phyloP scores from a whole-genome alignment of 495 filamentous ascomycete genomes.

The Acidomyces sp. region DNA sequence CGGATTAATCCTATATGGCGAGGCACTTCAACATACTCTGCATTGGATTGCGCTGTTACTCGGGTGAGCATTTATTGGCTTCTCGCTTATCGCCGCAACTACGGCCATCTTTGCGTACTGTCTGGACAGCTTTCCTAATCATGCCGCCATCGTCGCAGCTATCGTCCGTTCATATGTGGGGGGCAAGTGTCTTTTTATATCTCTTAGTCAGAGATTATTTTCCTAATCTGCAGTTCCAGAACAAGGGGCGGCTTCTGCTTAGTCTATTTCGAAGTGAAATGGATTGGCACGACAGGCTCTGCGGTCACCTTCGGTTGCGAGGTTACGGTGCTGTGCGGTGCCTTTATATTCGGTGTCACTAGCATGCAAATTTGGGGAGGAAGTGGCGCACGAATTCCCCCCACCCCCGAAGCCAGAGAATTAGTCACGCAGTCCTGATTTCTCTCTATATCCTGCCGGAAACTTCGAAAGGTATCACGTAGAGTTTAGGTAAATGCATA shows the following conservation, averaged over 20 bases:
- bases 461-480: too few species aligned
- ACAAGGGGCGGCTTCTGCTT: constrained; percentile 36
- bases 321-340: constrained; percentile 16
- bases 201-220: too few species aligned
- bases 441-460: too few species aligned
- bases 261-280: constrained; percentile 36
- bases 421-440: too few species aligned
- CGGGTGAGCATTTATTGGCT: constrained; percentile 21
- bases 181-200: constrained; percentile 22
- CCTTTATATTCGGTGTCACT: background rate
- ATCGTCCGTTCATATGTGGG: constrained; percentile 3
- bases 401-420: background rate
- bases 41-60: constrained; percentile 16
- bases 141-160: constrained; percentile 27
- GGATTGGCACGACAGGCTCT: constrained; percentile 32
- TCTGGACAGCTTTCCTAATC: constrained; percentile 34
- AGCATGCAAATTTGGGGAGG: background rate
- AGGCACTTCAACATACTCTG: constrained; percentile 15
- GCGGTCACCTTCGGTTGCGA: constrained; percentile 36
- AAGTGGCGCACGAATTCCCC: background rate
- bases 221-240: constrained; percentile 28
- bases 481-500: too few species aligned
- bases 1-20: constrained; percentile 18
- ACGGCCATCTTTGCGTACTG: constrained; percentile 22
- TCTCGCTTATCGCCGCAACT: constrained; percentile 16